Base-by-base conservation (phyloP, 2,329 filamentous ascomycete genomes). In the Iodosphaeria phyllophila region DNA sequence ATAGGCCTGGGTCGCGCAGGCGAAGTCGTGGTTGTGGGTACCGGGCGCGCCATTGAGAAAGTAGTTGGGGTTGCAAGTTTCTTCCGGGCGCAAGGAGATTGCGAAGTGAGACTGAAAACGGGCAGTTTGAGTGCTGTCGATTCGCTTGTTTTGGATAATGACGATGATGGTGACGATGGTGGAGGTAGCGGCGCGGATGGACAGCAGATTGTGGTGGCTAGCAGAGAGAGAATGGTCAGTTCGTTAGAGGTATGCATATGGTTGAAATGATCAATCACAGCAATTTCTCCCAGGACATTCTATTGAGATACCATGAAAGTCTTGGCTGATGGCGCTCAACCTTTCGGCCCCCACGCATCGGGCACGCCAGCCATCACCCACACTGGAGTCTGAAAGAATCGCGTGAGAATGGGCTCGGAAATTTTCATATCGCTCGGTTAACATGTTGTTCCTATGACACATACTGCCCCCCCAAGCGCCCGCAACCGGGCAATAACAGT, bases 61-160 rank as follows among this genome's bases (percentile, higher is more conserved):
- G 64, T 64, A 1, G 44, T 77, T 30, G 54, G 62, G 14, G 44
- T 82, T 5, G 75, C 66, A 0, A 45, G 63, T 17, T 74, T 65
- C 55, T 79, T 80, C 34, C 60, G 67, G 44, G 56, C 64, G 27
- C 60, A 73, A 44, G 52, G 46, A 8, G 66, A 68, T 32, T 72
- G 65, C 33, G 40, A 46, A 5, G 68, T 80, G 2, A 50, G 54
- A 35, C 39, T 79, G 25, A 53, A 58, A 41, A 79, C 74, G 22
- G 60, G 64, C 28, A 76, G 61, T 25, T 54, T 75, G 10, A 56
- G 56, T n/a, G 64, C 69, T 3, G 56, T 80, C 22, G 75, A 83
- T 39, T 74, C 80, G 43, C 50, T 80, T 16, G 50, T 69, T 9
- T 40, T 40, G 2, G 50, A 48, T 12, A 50, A 45, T 1, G 53